Evolutionary conservation across 192 early-diverging fungal genomes (phyloP).

Genomic region (Funneliformis geosporum): DNA sequence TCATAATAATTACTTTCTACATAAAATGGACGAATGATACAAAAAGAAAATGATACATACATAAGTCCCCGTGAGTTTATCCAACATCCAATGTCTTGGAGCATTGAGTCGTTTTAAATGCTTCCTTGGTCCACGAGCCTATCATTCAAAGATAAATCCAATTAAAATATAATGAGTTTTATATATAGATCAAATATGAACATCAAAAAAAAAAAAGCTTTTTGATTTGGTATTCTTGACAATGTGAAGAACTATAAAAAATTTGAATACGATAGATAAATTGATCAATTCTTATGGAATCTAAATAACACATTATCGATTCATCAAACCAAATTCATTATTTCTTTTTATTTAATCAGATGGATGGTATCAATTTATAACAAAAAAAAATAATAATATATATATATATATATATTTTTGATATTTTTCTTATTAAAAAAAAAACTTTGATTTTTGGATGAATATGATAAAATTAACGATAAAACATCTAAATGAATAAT

Average conservation of each 20-base stretch:
- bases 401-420: too few species aligned
- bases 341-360: not conserved
- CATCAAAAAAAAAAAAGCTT: not conserved
- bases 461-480: not conserved
- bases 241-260: too few species aligned
- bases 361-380: not conserved
- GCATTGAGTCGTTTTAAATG: constrained; percentile 99
- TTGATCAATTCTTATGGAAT: too few species aligned
- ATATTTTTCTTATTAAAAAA: not conserved
- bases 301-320: too few species aligned
- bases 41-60: constrained; percentile 38
- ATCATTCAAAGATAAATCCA: constrained; percentile 23
- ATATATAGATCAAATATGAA: not conserved
- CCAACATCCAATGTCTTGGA: constrained; percentile 99
- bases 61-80: constrained; percentile 99
- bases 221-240: not conserved
- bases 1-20: too few species aligned
- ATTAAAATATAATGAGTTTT: not conserved
- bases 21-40: too few species aligned
- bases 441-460: not conserved
- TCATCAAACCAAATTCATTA: too few species aligned
- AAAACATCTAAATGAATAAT: not conserved
- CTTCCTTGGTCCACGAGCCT: constrained; percentile 98
- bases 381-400: too few species aligned
- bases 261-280: too few species aligned